These are phyloP conservation scores for Fusarium incarnatum DNA, from an alignment of 2,329 filamentous ascomycete genomes.

Conservation along the genomic window DNA sequence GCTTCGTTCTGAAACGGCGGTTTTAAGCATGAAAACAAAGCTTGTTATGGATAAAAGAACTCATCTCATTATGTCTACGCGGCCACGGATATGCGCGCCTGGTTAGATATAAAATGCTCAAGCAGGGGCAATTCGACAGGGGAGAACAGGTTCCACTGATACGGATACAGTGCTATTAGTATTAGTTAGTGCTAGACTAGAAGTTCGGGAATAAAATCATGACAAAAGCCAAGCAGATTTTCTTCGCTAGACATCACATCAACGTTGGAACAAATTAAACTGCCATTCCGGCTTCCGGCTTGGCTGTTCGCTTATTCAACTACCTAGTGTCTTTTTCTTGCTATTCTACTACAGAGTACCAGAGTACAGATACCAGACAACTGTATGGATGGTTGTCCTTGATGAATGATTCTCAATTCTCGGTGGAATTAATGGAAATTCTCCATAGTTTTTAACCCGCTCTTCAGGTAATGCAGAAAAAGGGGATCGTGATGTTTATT, in stretches of 20 bases:
- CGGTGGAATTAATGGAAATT: slow-evolving; percentile 23
- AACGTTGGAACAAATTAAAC: slow-evolving; percentile 12
- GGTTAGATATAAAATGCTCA: slow-evolving; percentile 10
- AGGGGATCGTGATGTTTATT: slow-evolving; percentile 29
- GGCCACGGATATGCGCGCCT: slow-evolving; percentile 2
- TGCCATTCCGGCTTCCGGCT: slow-evolving; percentile 35
- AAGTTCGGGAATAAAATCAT: slow-evolving; percentile 12
- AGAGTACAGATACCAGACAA: background rate
- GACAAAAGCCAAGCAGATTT: background rate
- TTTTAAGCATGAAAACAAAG: slow-evolving; percentile 15
- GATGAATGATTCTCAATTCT: slow-evolving; percentile 1
- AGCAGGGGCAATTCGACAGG: background rate
- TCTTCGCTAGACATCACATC: background rate
- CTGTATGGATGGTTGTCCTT: background rate
- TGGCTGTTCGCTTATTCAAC: slow-evolving; percentile 27
- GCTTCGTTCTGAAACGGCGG: background rate
- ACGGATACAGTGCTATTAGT: background rate
- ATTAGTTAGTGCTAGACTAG: background rate
- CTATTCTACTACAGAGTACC: background rate
- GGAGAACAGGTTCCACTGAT: slow-evolving; percentile 1
- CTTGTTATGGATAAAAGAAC: slow-evolving; percentile 4
- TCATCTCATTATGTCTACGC: slow-evolving; percentile 4
- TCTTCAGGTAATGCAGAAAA: slow-evolving; percentile 30
- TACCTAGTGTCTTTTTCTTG: background rate
- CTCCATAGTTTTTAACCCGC: slow-evolving; percentile 29